These are phyloP conservation scores for Aspergillus sp. DNA, from an alignment of 2,329 filamentous ascomycete genomes.

Conservation along the genomic window DNA sequence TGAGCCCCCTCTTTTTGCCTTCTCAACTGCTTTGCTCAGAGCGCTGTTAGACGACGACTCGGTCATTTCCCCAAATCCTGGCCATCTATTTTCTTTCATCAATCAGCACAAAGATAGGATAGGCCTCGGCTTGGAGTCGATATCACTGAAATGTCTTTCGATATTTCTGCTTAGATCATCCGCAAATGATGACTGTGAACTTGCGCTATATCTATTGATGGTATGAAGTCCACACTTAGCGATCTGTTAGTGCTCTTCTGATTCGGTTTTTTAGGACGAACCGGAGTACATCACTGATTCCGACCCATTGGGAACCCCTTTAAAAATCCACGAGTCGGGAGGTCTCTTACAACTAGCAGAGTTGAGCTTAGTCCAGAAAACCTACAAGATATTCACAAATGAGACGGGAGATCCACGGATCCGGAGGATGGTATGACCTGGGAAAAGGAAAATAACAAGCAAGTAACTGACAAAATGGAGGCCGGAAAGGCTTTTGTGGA, in stretches of 20 bases:
- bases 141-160: conserved; percentile 15
- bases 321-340: not conserved
- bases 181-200: conserved; percentile 4
- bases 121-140: conserved; percentile 4
- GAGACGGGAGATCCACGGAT: not conserved
- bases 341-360: not conserved
- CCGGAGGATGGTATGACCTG: conserved; percentile 21
- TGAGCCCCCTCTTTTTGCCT: conserved; percentile 2
- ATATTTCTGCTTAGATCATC: conserved; percentile 17
- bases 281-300: not conserved
- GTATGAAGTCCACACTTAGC: conserved; percentile 5
- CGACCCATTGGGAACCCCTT: not conserved
- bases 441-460: not conserved
- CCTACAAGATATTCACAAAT: conserved; percentile 12
- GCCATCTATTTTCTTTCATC: conserved; percentile 5
- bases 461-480: conserved; percentile 18
- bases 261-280: conserved; percentile 13
- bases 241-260: not conserved
- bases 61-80: not conserved
- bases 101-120: not conserved
- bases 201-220: conserved; percentile 19
- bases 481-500: conserved; percentile 26
- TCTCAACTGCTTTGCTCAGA: conserved; percentile 8
- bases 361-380: not conserved
- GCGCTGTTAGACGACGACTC: conserved; percentile 1